These are phyloP conservation scores for Rhodomyrtus psidioides DNA, from an alignment of 441 rosid genomes.

Conservation along the genomic window DNA sequence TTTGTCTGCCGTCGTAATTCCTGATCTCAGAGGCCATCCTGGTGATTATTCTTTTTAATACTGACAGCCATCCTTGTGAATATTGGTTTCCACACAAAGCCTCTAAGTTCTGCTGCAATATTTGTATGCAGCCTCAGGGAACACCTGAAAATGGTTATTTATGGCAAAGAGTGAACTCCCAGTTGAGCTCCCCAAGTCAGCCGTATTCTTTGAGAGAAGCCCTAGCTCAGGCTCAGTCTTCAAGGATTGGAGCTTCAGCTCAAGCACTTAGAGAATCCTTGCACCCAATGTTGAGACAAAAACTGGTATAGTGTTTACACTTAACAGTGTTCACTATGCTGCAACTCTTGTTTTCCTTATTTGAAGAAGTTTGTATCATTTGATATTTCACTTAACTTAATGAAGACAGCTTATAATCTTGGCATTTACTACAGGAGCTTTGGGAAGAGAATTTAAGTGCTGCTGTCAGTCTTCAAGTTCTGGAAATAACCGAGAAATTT, in stretches of 20 bases:
- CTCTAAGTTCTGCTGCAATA: not conserved
- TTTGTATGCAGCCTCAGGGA: conserved; percentile 67
- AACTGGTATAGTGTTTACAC: conserved; percentile 46
- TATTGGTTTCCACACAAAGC: not conserved
- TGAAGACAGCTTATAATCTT: conserved; percentile 13
- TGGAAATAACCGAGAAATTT: conserved; percentile 92
- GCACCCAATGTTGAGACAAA: conserved; percentile 96
- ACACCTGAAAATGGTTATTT: conserved; percentile 92
- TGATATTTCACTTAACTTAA: not conserved
- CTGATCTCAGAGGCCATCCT: not conserved
- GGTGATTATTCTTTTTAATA: not conserved
- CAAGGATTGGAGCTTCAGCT: conserved; percentile 98
- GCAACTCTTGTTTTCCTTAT: conserved; percentile 1
- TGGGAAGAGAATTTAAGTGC: conserved; percentile 99
- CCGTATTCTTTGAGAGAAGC: conserved; percentile 99
- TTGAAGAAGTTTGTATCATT: not conserved
- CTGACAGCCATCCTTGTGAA: not conserved
- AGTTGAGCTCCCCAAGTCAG: conserved; percentile 97
- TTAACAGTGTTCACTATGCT: not conserved
- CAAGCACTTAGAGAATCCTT: conserved; percentile 97
- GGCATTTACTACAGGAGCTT: conserved; percentile 65
- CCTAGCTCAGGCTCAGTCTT: conserved; percentile 97
- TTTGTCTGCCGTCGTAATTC: not conserved
- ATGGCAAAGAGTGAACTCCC: conserved; percentile 99
- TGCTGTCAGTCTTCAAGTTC: conserved; percentile 96